Conservation (phyloP, 2,329 filamentous ascomycete species). For the Claviceps africana region DNA sequence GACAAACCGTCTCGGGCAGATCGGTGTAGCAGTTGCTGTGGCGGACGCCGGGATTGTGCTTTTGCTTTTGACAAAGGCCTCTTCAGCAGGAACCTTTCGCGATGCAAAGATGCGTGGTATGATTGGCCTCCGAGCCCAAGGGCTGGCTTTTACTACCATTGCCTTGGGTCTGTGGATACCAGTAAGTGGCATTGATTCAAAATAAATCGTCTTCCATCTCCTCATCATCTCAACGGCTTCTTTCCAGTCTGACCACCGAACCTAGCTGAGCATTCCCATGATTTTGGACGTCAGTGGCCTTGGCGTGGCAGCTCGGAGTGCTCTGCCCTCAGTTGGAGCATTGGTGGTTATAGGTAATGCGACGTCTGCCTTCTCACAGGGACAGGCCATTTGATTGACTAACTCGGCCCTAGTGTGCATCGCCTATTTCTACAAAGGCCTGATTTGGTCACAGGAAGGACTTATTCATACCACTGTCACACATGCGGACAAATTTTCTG, state of each 20-base stretch:
- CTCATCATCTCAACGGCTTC: no score
- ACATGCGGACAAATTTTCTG: constrained; percentile 1
- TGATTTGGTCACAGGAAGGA: constrained; percentile 6
- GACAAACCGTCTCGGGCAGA: constrained; percentile 26
- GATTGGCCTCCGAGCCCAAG: constrained; percentile 21
- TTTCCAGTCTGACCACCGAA: constrained; percentile 1
- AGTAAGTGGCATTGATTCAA: constrained; percentile 26
- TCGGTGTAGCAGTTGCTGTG: constrained; percentile 31
- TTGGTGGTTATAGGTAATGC: constrained; percentile 33
- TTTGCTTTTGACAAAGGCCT: constrained; percentile 26
- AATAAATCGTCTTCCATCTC: neutral
- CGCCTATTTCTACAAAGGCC: constrained; percentile 15
- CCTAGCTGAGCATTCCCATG: constrained; percentile 36
- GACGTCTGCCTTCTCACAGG: neutral
- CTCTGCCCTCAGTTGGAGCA: constrained; percentile 37
- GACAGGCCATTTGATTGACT: constrained; percentile 11
- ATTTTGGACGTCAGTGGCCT: constrained; percentile 32
- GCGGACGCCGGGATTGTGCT: constrained; percentile 32
- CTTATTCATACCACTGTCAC: neutral
- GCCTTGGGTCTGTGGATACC: constrained; percentile 39
- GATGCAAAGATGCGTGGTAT: constrained; percentile 17
- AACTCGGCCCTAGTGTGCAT: constrained; percentile 1
- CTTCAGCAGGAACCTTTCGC: constrained; percentile 22
- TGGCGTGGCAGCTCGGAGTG: constrained; percentile 30
- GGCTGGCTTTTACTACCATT: constrained; percentile 26